Conservation (phyloP, 768 basidiomycete species). For the Phanerochaete sordida region DNA sequence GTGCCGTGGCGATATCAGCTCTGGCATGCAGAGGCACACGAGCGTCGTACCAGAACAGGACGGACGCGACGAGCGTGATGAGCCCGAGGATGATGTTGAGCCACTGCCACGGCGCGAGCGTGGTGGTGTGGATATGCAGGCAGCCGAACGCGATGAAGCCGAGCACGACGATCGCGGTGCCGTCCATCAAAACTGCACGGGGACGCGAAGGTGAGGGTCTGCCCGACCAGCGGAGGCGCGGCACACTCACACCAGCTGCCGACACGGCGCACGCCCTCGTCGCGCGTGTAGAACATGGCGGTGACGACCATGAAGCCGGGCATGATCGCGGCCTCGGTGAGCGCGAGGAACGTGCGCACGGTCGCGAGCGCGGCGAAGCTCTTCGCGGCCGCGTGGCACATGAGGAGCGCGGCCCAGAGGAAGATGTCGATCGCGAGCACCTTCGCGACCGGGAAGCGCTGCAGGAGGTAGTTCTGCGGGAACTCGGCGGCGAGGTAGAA, state of each 20-base stretch:
- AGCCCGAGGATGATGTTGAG: conserved; percentile 71
- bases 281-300: conserved; percentile 51
- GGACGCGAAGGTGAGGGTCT: not conserved
- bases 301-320: conserved; percentile 77
- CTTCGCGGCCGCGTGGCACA: conserved; percentile 60
- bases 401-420: conserved; percentile 63
- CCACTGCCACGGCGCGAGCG: conserved; percentile 78
- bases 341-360: conserved; percentile 67
- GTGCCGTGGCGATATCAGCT: not conserved
- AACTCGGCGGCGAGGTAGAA: conserved; percentile 63
- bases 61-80: conserved; percentile 55
- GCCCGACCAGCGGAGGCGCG: not conserved
- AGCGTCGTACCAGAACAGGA: conserved; percentile 25
- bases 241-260: conserved; percentile 46
- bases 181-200: conserved; percentile 71
- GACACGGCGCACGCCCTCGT: conserved; percentile 41
- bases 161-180: conserved; percentile 65
- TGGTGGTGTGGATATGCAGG: conserved; percentile 51
- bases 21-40: conserved; percentile 41
- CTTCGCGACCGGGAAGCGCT: conserved; percentile 73
- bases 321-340: conserved; percentile 76
- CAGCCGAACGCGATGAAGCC: conserved; percentile 71
- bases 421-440: conserved; percentile 88
- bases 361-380: conserved; percentile 70
- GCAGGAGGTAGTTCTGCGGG: conserved; percentile 75